Percentiles rank a stretch among this genome's conserved stretches.
Conservation (phyloP, 306 rosid species). For the Mucuna pruriens region DNA sequence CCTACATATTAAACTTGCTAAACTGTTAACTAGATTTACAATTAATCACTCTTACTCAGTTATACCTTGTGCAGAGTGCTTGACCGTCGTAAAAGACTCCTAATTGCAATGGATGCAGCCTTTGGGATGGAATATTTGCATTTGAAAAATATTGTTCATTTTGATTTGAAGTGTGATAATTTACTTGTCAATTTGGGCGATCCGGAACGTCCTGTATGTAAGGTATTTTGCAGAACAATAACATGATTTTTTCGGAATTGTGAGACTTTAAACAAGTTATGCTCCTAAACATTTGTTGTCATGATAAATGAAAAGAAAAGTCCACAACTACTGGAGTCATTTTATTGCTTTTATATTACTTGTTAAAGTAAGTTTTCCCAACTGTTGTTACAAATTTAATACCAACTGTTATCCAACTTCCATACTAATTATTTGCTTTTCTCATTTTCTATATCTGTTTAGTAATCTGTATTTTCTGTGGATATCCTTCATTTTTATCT, state of each 20-base stretch:
- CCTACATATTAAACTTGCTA: constrained; percentile 17
- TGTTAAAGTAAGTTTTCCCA: not conserved
- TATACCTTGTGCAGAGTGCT: constrained; percentile 70
- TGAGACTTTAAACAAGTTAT: not conserved
- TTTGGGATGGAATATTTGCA: constrained; percentile 99
- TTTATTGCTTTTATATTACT: not conserved
- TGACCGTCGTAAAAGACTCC: constrained; percentile 83
- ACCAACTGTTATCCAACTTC: not conserved
- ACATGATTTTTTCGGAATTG: not conserved
- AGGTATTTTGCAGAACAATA: constrained; percentile 58
- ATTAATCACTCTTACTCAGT: constrained; percentile 31
- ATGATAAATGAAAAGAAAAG: constrained; percentile 9
- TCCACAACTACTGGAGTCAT: not conserved
- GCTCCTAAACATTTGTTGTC: not conserved
- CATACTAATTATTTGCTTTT: not conserved
- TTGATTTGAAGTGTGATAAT: constrained; percentile 96
- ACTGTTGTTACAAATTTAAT: constrained; percentile 17
- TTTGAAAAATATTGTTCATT: constrained; percentile 87
- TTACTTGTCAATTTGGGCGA: constrained; percentile 93
- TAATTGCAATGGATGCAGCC: constrained; percentile 92
- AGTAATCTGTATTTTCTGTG: not conserved
- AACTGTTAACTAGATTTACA: constrained; percentile 5
- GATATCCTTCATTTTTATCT: not conserved
- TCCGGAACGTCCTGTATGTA: constrained; percentile 88
- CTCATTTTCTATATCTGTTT: constrained; percentile 9